Evolutionary conservation across 345 rosid species (phyloP), one percentile per base, ranked within the genome.

Genomic region (Arabis hirsuta): DNA sequence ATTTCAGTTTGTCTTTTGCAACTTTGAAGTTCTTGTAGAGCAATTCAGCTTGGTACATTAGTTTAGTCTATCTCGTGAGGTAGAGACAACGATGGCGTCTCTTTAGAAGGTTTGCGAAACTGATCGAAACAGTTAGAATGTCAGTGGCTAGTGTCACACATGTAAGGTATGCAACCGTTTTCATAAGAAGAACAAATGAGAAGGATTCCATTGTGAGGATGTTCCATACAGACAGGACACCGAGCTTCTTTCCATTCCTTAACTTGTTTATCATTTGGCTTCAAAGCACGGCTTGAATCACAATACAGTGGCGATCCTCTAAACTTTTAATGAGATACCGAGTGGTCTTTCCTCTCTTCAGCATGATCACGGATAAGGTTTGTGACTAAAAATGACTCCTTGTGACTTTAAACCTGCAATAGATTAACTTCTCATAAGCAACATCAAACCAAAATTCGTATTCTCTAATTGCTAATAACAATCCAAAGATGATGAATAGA

Each of bases 141-240:
- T 6, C 99, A 89, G 72, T 90, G 88, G 79, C 99, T 95, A 39
- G 99, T 95, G 69, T 95, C 97, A 36, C 99, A 95, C 98, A 91
- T 95, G 84, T 82, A 95, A 20, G 98, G 97, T 9, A 88, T 94
- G 47, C 99, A 95, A 13, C 99, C 99, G 56, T 87, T 95, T 26
- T 88, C 96, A 67, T 91, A 87, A 31, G 99, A 91, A 62, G 99
- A 78, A 63, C 99, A 95, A 57, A 91, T 62, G 26, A 95, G 96
- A 67, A 95, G 96, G 73, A 95, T 83, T 12, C 97, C 97, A 76
- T 95, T 95, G 76, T 95, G 99, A 50, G 99, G 99, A 84, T 90
- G 99, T 66, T 95, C 99, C 92, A 95, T 89, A 79, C 99, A 95
- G 20, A 95, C 96, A 27, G 99, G 88, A 81, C 99, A 95, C 65